These are phyloP conservation scores for Lactuca sativa DNA, from an alignment of 129 eudicot genomes.

Conservation along the genomic window DNA sequence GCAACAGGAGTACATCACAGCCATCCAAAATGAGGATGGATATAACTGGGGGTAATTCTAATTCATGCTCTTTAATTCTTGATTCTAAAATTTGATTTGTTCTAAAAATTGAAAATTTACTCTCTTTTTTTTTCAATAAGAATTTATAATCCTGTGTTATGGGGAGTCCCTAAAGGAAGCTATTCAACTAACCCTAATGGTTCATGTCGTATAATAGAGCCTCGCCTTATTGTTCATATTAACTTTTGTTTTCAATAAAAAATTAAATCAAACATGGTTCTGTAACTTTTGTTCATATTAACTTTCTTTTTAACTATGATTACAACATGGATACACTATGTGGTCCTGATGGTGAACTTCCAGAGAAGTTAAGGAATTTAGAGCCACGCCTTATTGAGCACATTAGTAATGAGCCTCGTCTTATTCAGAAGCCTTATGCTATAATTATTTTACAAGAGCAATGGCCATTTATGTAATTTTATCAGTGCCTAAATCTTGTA, in stretches of 20 bases:
- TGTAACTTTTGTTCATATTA: not conserved
- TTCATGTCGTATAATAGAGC: no score
- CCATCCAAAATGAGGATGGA: constrained; percentile 26
- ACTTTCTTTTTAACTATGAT: no score
- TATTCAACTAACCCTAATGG: no score
- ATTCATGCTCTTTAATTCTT: constrained; percentile 15
- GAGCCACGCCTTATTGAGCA: constrained; percentile 96
- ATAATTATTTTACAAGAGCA: constrained; percentile 55
- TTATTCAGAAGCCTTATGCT: constrained; percentile 91
- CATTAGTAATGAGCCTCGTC: constrained; percentile 67
- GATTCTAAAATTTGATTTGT: no score
- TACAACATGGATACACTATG: constrained; percentile 76
- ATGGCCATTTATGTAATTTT: not conserved
- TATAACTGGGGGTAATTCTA: no score
- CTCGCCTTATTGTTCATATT: no score
- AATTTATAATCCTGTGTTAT: no score
- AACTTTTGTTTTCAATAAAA: no score
- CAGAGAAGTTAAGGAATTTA: constrained; percentile 84
- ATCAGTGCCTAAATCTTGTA: constrained; percentile 12
- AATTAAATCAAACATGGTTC: not conserved
- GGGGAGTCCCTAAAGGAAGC: no score
- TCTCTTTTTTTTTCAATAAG: no score
- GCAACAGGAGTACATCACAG: constrained; percentile 78
- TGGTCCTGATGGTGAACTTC: constrained; percentile 99
- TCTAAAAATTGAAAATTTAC: no score